Base-by-base conservation (phyloP, 1,139 yeast genomes). In the Kodamaea sp. region DNA sequence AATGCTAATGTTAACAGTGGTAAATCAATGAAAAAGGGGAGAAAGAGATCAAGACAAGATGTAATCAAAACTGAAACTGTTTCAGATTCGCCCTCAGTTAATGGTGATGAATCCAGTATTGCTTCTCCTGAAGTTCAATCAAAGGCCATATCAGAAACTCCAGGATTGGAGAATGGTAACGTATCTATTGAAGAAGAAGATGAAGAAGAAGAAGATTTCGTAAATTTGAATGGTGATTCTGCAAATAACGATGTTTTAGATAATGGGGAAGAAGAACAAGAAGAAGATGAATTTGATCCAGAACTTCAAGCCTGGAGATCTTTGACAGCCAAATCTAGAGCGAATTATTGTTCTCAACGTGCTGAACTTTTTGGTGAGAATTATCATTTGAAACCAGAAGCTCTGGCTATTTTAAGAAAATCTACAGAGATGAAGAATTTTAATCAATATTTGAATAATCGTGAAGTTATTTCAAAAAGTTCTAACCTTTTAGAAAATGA, bases 291-390 rank as follows among this genome's bases (percentile, higher is more conserved):
- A 15, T 43, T 50, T 31, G 68, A 63, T 37, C 65, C 55, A 27
- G 77, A 70, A 42, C 45, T 73, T 36, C 84, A 84, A 41, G 80
- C 88, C 0, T 89, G 96, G 96, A 84, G 84, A 50, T 77, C 79
- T 8, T 60, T 84, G 15, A 87, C 95, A 1, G 86, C 96, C 1
- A 84, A 83, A 44, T 77, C 86, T 0, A 68, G 96, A 42, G 87
- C 94, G 7, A 79, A 83, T 41, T 77, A 86, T 45, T 83, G 96
- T 57, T 65, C 80, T 27, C 74, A 75, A 41, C 74, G 97, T 51
- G 73, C 88, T 0, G 78, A 73, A 6, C 63, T 88, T 36, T 89
- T 90, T 48, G 70, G 67, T 52, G 76, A 73, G 28, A 72, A 75
- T 11, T 64, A 69, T 47, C 73, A 69, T 41, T 60, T 90, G 8